These are phyloP conservation scores for Phytophthora hibernalis DNA, from an alignment of 352 stramenopile genomes.

Conservation along the genomic window DNA sequence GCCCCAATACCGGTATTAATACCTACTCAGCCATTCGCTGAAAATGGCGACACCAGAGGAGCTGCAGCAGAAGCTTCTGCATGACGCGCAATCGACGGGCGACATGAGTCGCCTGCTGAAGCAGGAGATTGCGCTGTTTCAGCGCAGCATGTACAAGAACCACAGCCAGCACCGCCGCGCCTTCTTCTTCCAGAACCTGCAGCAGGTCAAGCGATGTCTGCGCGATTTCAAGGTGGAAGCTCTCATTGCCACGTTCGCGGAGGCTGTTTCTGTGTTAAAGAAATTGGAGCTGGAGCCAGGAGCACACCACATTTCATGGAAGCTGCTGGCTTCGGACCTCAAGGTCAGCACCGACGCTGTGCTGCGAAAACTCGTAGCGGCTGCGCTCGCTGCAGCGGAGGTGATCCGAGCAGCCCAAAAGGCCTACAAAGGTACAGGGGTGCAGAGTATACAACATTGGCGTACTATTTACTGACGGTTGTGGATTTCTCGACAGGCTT, in stretches of 20 bases:
- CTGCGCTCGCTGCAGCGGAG: slow-evolving; percentile 42
- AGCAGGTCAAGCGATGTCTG: slow-evolving; percentile 78
- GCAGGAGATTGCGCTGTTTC: slow-evolving; percentile 73
- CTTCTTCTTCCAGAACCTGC: slow-evolving; percentile 83
- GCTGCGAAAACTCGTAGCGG: slow-evolving; percentile 51
- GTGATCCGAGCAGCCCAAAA: slow-evolving; percentile 71
- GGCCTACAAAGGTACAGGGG: slow-evolving; percentile 65
- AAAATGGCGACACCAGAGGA: slow-evolving; percentile 23
- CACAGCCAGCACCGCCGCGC: slow-evolving; percentile 86
- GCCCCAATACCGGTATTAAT: background rate
- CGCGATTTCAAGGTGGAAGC: slow-evolving; percentile 53
- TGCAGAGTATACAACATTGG: background rate
- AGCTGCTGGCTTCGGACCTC: slow-evolving; percentile 64
- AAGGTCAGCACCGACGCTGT: slow-evolving; percentile 59
- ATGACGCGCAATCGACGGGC: slow-evolving; percentile 46
- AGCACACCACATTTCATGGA: slow-evolving; percentile 84
- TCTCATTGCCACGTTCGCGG: slow-evolving; percentile 45
- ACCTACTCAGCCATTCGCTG: slow-evolving; percentile 10
- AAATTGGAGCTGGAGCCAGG: slow-evolving; percentile 50
- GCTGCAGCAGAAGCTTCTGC: slow-evolving; percentile 46
- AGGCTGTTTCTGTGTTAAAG: slow-evolving; percentile 50
- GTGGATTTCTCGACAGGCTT: slow-evolving; percentile 42
- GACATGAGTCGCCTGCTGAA: slow-evolving; percentile 46
- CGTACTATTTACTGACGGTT: slow-evolving; percentile 3
- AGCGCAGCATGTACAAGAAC: slow-evolving; percentile 90